These are phyloP conservation scores for Trichoderma gracile DNA, from an alignment of 2,329 filamentous ascomycete genomes.

Conservation along the genomic window DNA sequence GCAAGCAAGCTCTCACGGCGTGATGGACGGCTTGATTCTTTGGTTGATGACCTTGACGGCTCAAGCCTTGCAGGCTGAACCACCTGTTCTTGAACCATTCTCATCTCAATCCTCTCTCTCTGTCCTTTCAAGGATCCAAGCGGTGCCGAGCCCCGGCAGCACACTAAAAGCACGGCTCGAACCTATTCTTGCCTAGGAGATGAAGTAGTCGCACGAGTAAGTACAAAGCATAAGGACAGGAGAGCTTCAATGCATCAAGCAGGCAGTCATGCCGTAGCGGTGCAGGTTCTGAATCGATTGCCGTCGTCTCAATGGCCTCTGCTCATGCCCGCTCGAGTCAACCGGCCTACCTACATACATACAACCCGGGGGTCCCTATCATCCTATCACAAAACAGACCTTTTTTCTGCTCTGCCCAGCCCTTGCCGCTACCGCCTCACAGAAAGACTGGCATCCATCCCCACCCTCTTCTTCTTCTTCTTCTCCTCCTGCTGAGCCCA, in stretches of 20 bases:
- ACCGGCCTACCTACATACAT: not conserved
- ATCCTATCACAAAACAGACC: too few relatives aligned
- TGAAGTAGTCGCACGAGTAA: not conserved
- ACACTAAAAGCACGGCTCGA: slow-evolving; percentile 5
- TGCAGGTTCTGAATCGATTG: slow-evolving; percentile 13
- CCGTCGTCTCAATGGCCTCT: slow-evolving; percentile 2
- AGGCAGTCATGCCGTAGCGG: slow-evolving; percentile 14
- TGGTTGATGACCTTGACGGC: not conserved
- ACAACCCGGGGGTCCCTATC: too few relatives aligned
- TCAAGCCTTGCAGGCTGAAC: not conserved
- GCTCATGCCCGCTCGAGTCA: slow-evolving; percentile 5
- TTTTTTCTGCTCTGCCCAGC: slow-evolving; percentile 5
- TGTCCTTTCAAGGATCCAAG: slow-evolving; percentile 11
- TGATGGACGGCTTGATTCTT: not conserved
- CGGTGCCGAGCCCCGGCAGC: slow-evolving; percentile 21
- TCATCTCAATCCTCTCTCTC: not conserved
- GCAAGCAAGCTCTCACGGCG: not conserved
- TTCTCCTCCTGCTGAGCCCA: slow-evolving; percentile 20
- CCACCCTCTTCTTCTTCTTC: too few relatives aligned
- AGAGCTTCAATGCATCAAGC: slow-evolving; percentile 6
- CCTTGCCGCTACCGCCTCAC: slow-evolving; percentile 25
- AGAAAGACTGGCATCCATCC: slow-evolving; percentile 21
- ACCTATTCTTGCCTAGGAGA: not conserved
- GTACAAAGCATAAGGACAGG: not conserved
- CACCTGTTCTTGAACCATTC: slow-evolving; percentile 16